A percentile compares a stretch with the other conserved stretches of the same genome.
Evolutionary conservation across 2,329 filamentous ascomycete species (phyloP).

Genomic region (Acrodontium crateriforme): DNA sequence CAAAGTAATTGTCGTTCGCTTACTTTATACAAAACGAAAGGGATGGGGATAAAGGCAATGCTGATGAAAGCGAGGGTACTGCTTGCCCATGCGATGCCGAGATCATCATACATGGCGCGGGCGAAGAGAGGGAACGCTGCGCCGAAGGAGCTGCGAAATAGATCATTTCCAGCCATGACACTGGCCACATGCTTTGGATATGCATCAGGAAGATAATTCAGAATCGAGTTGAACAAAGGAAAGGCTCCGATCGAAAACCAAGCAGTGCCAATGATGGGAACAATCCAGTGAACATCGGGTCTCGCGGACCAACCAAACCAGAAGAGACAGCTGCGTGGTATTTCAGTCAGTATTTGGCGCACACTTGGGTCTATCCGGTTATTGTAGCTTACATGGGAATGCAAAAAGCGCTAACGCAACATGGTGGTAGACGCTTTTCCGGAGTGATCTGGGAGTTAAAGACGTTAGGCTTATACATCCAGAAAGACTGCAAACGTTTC

Average conservation of each 20-base stretch:
- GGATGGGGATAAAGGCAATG: conserved; percentile 32
- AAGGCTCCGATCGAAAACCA: conserved; percentile 18
- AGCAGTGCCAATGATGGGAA: conserved; percentile 23
- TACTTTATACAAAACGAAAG: conserved; percentile 29
- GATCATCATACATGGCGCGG: conserved; percentile 26
- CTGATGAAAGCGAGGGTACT: conserved; percentile 27
- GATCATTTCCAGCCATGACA: conserved; percentile 28
- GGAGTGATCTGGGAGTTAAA: too few relatives aligned
- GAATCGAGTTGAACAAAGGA: conserved; percentile 30
- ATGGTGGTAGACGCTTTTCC: conserved; percentile 23
- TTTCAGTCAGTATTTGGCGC: too few relatives aligned
- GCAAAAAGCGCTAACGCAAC: conserved; percentile 23
- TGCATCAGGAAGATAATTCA: conserved; percentile 38
- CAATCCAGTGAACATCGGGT: conserved; percentile 22
- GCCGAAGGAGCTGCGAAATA: conserved; percentile 26
- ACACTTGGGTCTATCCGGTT: too few relatives aligned
- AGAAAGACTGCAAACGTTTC: too few relatives aligned
- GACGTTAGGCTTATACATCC: too few relatives aligned
- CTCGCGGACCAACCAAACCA: conserved; percentile 27
- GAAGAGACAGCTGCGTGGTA: conserved; percentile 28
- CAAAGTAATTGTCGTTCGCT: too few relatives aligned
- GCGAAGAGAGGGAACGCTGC: conserved; percentile 28
- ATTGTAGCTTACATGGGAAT: too few relatives aligned
- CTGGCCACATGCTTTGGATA: conserved; percentile 13
- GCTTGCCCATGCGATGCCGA: conserved; percentile 32